Evolutionary conservation across 2,329 filamentous ascomycete genomes (phyloP).

Genomic region (Stemphylium vesicarium): DNA sequence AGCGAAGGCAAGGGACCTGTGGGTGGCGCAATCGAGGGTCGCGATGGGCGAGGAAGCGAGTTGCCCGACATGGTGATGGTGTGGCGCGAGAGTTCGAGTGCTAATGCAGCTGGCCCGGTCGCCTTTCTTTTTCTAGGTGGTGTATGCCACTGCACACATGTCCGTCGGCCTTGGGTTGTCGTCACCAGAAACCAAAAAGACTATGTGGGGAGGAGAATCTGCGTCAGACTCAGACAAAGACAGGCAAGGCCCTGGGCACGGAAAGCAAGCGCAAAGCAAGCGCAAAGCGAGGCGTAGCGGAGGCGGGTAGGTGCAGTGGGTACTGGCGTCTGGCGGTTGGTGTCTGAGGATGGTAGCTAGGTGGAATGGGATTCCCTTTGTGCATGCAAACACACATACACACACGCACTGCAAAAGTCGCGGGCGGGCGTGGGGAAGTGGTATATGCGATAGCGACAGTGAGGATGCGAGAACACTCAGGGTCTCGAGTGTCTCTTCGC

Average conservation of each 20-base stretch:
- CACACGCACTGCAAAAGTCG: conserved; percentile 1
- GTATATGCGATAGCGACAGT: background rate
- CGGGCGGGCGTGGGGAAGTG: background rate
- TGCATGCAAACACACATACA: background rate
- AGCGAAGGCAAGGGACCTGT: conserved; percentile 75
- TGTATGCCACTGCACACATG: conserved; percentile 36
- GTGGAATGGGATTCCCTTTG: background rate
- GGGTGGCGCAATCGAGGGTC: conserved; percentile 68
- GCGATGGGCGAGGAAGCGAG: conserved; percentile 70
- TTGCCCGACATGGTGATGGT: conserved; percentile 57
- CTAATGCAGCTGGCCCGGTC: conserved; percentile 16
- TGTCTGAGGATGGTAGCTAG: background rate
- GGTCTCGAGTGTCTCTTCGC: conserved; percentile 1
- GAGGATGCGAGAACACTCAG: conserved; percentile 3
- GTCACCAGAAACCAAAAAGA: conserved; percentile 6
- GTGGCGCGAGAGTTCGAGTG: conserved; percentile 10
- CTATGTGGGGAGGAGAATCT: conserved; percentile 14
- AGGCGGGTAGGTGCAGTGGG: conserved; percentile 15
- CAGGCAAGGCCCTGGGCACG: conserved; percentile 19
- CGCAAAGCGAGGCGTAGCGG: conserved; percentile 5
- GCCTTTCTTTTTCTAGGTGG: conserved; percentile 19
- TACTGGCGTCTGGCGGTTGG: conserved; percentile 12
- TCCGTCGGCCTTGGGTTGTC: conserved; percentile 22
- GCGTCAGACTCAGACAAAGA: conserved; percentile 21
- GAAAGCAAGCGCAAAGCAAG: conserved; percentile 18